Evolutionary conservation across 140 eudicot species (phyloP), one percentile per base, ranked within the genome.

Genomic region (Ambrosia hybrid): DNA sequence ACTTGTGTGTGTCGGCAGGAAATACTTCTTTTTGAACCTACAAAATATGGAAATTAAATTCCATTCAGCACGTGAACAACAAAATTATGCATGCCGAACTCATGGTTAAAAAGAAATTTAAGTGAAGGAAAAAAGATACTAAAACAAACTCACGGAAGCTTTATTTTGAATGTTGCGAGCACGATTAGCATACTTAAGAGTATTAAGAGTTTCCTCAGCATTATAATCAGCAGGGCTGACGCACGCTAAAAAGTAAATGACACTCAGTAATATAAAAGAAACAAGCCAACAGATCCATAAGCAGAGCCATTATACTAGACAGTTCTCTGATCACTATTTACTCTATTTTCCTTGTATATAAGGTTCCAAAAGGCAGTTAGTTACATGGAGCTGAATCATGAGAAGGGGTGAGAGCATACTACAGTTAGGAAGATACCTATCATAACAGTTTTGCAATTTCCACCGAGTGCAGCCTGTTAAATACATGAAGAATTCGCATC

Each of bases 401-500:
- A 21, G 30, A 21, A 21, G 30, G 30, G 30, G 30, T 21, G 30
- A 21, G 30, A 21, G 30, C 30, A 21, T 41, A 14, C 49, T 62
- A 52, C 51, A 62, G 65, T 71, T 75, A 15, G 68, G n/a, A 38
- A 81, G 53, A 68, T 85, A 88, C 99, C 97, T 75, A 95, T 95
- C 99, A 95, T 95, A 59, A 95, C 99, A 14, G 99, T 95, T 76
- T 89, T 91, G 95, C 99, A 91, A 84, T 95, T 95, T 17, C 99
- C 99, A 13, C 99, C 99, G 72, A 95, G 99, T 61, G 99, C 30
- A 21, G 30, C 30, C 30, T 21, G 30, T 21, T 21, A 21, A 21
- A 21, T 21, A 21, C 30, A 21, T 21, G 30, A 21, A 21, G 30
- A 21, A 21, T 21, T 21, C 30, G 30, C 30, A 21, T 21, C 30